Base-by-base conservation (phyloP, 768 basidiomycete genomes). In the Agaricus sinodeliciosus region DNA sequence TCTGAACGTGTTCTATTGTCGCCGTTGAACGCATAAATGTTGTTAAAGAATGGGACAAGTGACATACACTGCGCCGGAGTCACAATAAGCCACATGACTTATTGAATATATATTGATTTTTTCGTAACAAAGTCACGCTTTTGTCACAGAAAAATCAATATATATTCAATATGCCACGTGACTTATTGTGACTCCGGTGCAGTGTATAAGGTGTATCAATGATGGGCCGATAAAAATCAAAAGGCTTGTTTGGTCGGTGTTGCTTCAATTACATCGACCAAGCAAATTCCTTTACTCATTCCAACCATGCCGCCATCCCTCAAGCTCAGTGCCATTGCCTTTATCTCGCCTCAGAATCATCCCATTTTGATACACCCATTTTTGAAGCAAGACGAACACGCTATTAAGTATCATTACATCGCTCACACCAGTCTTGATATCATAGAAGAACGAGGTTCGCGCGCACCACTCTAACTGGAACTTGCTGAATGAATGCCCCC, bases 401-500 rank as follows among this genome's bases (percentile, higher is more conserved):
- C 71, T 9, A 76, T 93, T 58, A 91, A 91, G 63, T 94, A 92
- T 62, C 89, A 94, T 68, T 94, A 93, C 58, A 83, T 93, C 51
- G 90, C 92, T 0, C 92, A 95, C 67, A 93, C 89, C 18, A 87
- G 87, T 50, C 69, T 95, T 60, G 92, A 95, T 67, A 86, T 93
- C 51, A 82, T 95, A 60, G 93, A 95, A 61, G 92, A 94, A 70
- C 84, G 90, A 75, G 82, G 92, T 92, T 61, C 70, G 83, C 58
- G 37, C 57, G 55, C 56, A 16, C 48, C 46, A 49, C 12, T 39
- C 26, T 45, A 25, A 31, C 7, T 31, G 11, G 31, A 31, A 31
- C 47, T 47, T 16, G 25, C 49, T 34, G 8, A 48, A 25, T 28
- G 19, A 48, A 9, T 34, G 37, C 16, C 22, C 35, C 40, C 42